Evolutionary conservation across 257 asterid genomes (phyloP), one percentile per base, ranked within the genome.

Genomic region (Fraxinus americana): DNA sequence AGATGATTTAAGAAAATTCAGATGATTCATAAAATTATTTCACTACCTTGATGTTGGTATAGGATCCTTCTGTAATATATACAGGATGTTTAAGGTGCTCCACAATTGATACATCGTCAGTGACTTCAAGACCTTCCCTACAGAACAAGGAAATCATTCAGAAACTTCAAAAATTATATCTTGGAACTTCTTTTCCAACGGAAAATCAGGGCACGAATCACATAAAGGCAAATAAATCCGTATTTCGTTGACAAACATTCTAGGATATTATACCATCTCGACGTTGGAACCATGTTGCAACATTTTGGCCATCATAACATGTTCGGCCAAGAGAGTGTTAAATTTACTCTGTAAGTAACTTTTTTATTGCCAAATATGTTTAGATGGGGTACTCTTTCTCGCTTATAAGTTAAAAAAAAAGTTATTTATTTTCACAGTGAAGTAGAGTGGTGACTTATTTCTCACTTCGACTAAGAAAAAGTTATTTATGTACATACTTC

Each of bases 91-190:
- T 90, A 23, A 93, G 93, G 86, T 90, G 89, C 90, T 96, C 98
- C 78, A 96, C 98, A 1, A 96, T 93, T 32, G 99, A 96, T 66
- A 96, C 99, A 83, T 96, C 99, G 78, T 96, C 99, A 0, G 98
- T 93, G 23, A 96, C 99, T 91, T 96, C 99, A 65, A 96, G 97
- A 32, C 94, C 92, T 83, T 90, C 98, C 89, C 99, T 93, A 90
- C 61, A 81, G 34, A 54, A 74, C 67, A 17, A 67, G 41, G 73
- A 66, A 10, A 36, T 69, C 61, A 45, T 68, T 38, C 32, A 32
- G 21, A 27, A 59, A 6, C 25, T n/a, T 25, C 29, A 34, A 67
- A 63, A 71, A 34, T 11, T 48, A 30, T 30, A 30, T 30, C 57
- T 48, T 2, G 67, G 34, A 73, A 36, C 63, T 30, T 12, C 16